Evolutionary conservation across 768 basidiomycete genomes (phyloP), one percentile per base, ranked within the genome.

Genomic region (Ramaria sp.): DNA sequence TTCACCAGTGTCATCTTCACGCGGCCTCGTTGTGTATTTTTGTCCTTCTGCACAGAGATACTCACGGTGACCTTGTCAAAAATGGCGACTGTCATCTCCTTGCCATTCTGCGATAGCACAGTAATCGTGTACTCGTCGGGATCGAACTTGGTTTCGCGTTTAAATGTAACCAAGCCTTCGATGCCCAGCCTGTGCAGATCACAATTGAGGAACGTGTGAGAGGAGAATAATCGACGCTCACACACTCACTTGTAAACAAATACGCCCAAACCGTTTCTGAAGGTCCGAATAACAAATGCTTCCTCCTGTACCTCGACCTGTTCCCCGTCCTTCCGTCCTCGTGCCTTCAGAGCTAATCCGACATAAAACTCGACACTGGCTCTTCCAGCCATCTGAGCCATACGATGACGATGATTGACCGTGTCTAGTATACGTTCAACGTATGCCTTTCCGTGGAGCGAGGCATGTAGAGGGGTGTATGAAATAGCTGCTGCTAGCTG

Each of bases 341-440:
- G 75, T 2, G 79, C 82, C 62, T 91, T 91, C 60, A 98, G 71
- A 4, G 94, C 92, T 15, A 99, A 72, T 0, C 95, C 94, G 27
- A 97, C 93, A 64, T 96, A 98, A 63, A 98, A 99, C 70, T 99
- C 95, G 33, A 97, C 87, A 66, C 91, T 95, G 0, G 96, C 96
- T 13, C 96, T 78, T 3, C 94, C 84, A 0, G 96, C 96, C 88
- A 94, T 95, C 66, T 99, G 96, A 0, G 96, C 96, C 81, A 95
- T 88, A 27, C 95, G 80, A 68, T 99, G 95, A 17, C 94, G 79
- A 43, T 84, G 80, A 64, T 98, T 99, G 52, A 98, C 87, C 22
- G 88, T 83, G 57, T 84, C 85, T 61, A 98, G 70, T 7, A 88
- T 79, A 19, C 84, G 82, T 66, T 98, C 96, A 2, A 98, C 89